These are phyloP conservation scores for Fraxinus sp. DNA, from an alignment of 305 asterid genomes.

Conservation along the genomic window DNA sequence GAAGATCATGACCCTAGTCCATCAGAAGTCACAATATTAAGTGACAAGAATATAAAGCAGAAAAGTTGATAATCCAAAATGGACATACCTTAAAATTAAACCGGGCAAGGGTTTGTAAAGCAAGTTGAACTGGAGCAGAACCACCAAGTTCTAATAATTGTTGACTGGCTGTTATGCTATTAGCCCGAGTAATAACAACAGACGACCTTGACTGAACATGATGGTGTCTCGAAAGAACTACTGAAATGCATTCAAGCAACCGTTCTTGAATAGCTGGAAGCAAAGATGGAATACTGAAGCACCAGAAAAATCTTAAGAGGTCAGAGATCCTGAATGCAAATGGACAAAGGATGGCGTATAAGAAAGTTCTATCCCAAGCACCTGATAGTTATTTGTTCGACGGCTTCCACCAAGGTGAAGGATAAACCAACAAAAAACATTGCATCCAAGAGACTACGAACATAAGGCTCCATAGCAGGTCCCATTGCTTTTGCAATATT, in stretches of 20 bases:
- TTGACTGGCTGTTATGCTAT: conserved; percentile 52
- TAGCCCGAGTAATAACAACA: conserved; percentile 52
- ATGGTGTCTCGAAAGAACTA: conserved; percentile 74
- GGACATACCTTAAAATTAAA: conserved; percentile 77
- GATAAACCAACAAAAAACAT: conserved; percentile 93
- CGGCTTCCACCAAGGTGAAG: conserved; percentile 76
- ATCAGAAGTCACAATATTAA: conserved; percentile 23
- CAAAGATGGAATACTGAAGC: conserved; percentile 86
- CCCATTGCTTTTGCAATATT: conserved; percentile 99
- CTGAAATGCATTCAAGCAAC: conserved; percentile 84
- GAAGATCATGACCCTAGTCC: conserved; percentile 91
- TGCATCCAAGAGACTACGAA: conserved; percentile 83
- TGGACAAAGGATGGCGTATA: conserved; percentile 19
- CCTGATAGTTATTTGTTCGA: conserved; percentile 82
- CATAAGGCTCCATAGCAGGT: conserved; percentile 75
- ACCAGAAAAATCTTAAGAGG: conserved; percentile 20
- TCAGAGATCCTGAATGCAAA: conserved; percentile 26
- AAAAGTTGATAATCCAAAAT: conserved; percentile 10
- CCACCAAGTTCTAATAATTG: conserved; percentile 83
- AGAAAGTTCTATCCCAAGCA: conserved; percentile 29
- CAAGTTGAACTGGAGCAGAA: conserved; percentile 85
- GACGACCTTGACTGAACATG: conserved; percentile 70
- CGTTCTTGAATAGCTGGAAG: conserved; percentile 84
- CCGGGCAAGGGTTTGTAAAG: conserved; percentile 84
- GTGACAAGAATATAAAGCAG: conserved; percentile 3